These are phyloP conservation scores for Hibiscus mutabilis DNA, from an alignment of 345 rosid genomes.

Conservation along the genomic window DNA sequence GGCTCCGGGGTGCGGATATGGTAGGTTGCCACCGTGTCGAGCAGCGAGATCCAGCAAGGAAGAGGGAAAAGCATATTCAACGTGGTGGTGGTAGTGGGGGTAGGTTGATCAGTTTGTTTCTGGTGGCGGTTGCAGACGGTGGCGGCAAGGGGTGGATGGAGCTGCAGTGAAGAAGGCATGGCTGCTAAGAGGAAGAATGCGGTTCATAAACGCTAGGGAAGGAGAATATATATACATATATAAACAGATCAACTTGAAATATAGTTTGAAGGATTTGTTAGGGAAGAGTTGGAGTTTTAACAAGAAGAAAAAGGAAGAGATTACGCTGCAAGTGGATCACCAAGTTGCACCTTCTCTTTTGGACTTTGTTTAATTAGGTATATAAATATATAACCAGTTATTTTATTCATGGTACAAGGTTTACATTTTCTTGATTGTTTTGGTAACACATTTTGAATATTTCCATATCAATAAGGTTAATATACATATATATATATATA, in stretches of 20 bases:
- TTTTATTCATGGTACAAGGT: constrained; percentile 8
- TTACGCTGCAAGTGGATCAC: constrained; percentile 54
- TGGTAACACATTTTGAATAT: too few species aligned
- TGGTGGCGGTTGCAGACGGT: constrained; percentile 16
- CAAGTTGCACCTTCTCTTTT: constrained; percentile 58
- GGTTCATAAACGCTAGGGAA: background rate
- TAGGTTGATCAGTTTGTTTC: constrained; percentile 9
- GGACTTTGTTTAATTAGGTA: constrained; percentile 34
- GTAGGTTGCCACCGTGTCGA: constrained; percentile 39
- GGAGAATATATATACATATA: background rate
- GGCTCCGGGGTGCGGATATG: constrained; percentile 48
- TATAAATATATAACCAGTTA: background rate
- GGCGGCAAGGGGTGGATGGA: constrained; percentile 24
- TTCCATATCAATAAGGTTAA: too few species aligned
- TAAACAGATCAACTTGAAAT: constrained; percentile 33
- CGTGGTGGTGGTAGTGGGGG: background rate
- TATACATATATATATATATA: too few species aligned
- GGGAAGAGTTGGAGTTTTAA: constrained; percentile 1
- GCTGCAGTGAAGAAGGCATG: constrained; percentile 55
- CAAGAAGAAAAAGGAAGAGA: background rate
- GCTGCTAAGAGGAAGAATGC: background rate
- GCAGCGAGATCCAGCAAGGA: constrained; percentile 31
- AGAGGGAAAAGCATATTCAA: constrained; percentile 12
- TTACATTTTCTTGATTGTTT: constrained; percentile 10
- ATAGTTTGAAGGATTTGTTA: constrained; percentile 22